Percentiles rank a stretch among this genome's conserved stretches.
Evolutionary conservation across 495 filamentous ascomycete species (phyloP).

Genomic region (Lasiosphaeria ovina): DNA sequence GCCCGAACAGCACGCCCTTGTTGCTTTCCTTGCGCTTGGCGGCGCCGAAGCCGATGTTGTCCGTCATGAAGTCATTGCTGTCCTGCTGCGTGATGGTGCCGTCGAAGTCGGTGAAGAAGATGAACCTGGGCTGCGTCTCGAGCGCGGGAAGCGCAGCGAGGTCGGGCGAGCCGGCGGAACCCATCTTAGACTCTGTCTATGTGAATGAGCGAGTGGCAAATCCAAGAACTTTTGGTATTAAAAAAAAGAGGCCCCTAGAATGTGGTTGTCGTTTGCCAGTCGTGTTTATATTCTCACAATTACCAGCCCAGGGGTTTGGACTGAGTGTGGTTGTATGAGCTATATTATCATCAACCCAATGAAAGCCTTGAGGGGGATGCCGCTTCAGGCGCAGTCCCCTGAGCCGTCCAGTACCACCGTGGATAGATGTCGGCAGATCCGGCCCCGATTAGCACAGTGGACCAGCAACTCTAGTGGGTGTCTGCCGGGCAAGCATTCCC

Average conservation of each 20-base stretch:
- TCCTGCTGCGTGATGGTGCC: slow-evolving; percentile 90
- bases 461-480: background rate
- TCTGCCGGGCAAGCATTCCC: background rate
- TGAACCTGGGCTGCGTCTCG: slow-evolving; percentile 70
- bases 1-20: slow-evolving; percentile 65
- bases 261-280: too few species aligned
- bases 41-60: slow-evolving; percentile 81
- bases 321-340: too few species aligned
- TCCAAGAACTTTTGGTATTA: too few species aligned
- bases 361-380: background rate
- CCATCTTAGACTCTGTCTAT: slow-evolving; percentile 20
- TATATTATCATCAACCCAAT: too few species aligned
- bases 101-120: slow-evolving; percentile 98
- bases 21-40: slow-evolving; percentile 65
- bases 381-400: background rate
- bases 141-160: slow-evolving; percentile 47
- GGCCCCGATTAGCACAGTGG: background rate
- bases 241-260: too few species aligned
- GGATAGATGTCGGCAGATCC: background rate
- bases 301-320: too few species aligned
- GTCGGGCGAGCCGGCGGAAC: slow-evolving; percentile 16
- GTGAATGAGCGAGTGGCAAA: too few species aligned
- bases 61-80: slow-evolving; percentile 93
- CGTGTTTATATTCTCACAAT: too few species aligned
- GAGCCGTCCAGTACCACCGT: background rate